Percentiles rank a stretch among this genome's conserved stretches.
Evolutionary conservation across 257 asterid genomes (phyloP).

Genomic region (Solanum pinnatisectum): DNA sequence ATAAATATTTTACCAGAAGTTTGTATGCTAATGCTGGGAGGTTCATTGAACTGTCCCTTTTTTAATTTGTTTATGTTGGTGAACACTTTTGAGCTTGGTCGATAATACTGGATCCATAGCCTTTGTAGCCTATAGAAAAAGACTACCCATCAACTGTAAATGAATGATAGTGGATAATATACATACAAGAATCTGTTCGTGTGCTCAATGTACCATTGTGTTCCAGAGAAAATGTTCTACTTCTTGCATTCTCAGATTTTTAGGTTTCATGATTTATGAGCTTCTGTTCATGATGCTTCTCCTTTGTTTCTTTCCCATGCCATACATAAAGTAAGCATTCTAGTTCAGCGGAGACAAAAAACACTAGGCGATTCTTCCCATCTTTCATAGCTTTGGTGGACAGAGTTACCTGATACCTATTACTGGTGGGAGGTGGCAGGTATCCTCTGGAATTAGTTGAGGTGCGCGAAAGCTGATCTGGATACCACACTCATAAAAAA

Average conservation of each 20-base stretch:
- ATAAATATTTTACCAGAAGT: background rate
- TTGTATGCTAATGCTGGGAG: background rate
- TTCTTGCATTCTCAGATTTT: background rate
- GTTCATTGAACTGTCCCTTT: background rate
- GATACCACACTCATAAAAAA: background rate
- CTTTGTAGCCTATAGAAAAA: background rate
- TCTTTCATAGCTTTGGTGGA: background rate
- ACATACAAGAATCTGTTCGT: background rate
- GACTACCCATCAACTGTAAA: background rate
- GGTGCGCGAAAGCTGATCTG: background rate
- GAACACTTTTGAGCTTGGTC: background rate
- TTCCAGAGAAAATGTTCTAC: background rate
- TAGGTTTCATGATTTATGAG: background rate
- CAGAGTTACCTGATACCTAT: background rate
- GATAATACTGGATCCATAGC: background rate
- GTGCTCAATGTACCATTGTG: background rate
- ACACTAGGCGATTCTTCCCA: background rate
- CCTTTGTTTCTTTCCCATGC: background rate
- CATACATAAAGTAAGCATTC: background rate
- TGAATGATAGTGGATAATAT: background rate
- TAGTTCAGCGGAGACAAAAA: background rate
- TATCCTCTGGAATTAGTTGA: background rate
- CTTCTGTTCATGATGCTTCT: background rate
- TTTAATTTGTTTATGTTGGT: background rate
- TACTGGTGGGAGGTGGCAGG: background rate